Percentiles rank a stretch among this genome's conserved stretches.
phyloP scores from a whole-genome alignment of 2,329 filamentous ascomycete genomes.

The Diplodia scrobiculata region DNA sequence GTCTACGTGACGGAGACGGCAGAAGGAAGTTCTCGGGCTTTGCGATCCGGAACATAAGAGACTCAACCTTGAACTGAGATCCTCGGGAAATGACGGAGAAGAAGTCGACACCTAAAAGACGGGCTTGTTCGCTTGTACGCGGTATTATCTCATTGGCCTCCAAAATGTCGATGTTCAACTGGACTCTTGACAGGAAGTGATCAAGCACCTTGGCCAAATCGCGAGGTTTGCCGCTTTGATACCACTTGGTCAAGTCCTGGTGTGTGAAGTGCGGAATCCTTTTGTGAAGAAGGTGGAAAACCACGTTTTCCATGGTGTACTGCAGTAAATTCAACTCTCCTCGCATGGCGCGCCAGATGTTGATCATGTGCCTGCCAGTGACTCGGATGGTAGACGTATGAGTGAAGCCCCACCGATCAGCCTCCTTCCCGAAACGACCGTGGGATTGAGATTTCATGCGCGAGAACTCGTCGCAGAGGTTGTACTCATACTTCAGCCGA shows the following conservation, averaged over 20 bases:
- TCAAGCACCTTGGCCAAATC: slow-evolving; percentile 74
- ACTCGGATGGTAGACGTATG: slow-evolving; percentile 88
- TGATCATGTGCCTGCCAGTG: slow-evolving; percentile 95
- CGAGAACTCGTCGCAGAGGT: slow-evolving; percentile 88
- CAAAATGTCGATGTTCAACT: slow-evolving; percentile 85
- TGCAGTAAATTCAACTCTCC: slow-evolving; percentile 88
- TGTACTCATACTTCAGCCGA: slow-evolving; percentile 80
- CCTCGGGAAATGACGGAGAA: slow-evolving; percentile 93
- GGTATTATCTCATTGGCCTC: slow-evolving; percentile 86
- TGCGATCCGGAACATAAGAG: slow-evolving; percentile 96
- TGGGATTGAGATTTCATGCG: slow-evolving; percentile 82
- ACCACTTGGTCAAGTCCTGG: slow-evolving; percentile 79
- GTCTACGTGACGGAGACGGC: slow-evolving; percentile 84
- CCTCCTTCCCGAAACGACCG: slow-evolving; percentile 81
- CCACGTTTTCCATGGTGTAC: slow-evolving; percentile 95
- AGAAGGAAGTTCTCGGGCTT: slow-evolving; percentile 95
- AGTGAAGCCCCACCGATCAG: slow-evolving; percentile 90
- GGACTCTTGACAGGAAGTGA: slow-evolving; percentile 74
- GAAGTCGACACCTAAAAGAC: slow-evolving; percentile 91
- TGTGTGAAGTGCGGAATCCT: slow-evolving; percentile 87
- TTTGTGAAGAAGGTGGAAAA: slow-evolving; percentile 83
- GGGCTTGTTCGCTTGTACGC: slow-evolving; percentile 89
- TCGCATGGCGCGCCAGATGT: slow-evolving; percentile 95
- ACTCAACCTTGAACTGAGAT: slow-evolving; percentile 98
- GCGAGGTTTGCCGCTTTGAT: slow-evolving; percentile 65